A percentile compares a stretch with the other conserved stretches of the same genome.
These are phyloP conservation scores for Irpex rosettiformis DNA, from an alignment of 1,284 basidiomycete species.

Conservation along the genomic window DNA sequence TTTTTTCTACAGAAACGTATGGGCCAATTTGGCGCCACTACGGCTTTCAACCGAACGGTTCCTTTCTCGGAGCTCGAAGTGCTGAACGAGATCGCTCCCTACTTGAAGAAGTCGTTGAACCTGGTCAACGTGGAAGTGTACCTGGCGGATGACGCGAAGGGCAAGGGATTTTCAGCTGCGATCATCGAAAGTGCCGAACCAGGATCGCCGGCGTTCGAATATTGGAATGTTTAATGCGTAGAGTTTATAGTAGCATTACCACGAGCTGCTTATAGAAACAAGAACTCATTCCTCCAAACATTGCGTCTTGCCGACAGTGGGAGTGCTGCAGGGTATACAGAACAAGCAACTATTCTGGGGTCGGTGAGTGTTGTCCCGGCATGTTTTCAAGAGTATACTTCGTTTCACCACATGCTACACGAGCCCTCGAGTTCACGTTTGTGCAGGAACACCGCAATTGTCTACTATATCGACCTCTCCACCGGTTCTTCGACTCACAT, in stretches of 20 bases:
- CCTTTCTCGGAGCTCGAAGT: slow-evolving; percentile 87
- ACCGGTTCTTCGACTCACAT: neutral
- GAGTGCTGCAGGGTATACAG: too few relatives aligned
- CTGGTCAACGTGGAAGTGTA: slow-evolving; percentile 72
- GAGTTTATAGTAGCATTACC: neutral
- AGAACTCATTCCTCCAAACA: neutral
- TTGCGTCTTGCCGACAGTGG: too few relatives aligned
- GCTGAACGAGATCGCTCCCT: slow-evolving; percentile 70
- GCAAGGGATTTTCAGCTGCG: slow-evolving; percentile 57
- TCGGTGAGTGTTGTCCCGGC: neutral
- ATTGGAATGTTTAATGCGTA: slow-evolving; percentile 55
- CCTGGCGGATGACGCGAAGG: slow-evolving; percentile 67
- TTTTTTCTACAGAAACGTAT: slow-evolving; percentile 74
- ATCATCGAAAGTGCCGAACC: slow-evolving; percentile 89
- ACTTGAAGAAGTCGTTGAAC: slow-evolving; percentile 82
- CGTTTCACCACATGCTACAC: neutral
- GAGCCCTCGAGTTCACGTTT: neutral
- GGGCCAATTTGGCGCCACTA: slow-evolving; percentile 71
- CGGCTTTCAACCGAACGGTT: slow-evolving; percentile 85
- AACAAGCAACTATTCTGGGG: neutral
- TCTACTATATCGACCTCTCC: neutral
- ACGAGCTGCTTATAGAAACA: neutral
- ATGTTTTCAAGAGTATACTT: too few relatives aligned
- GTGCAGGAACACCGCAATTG: neutral
- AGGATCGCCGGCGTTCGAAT: slow-evolving; percentile 82